Percentiles rank a stretch among this genome's conserved stretches.
phyloP scores from a whole-genome alignment of 441 rosid genomes.

The Jatropha multifida region DNA sequence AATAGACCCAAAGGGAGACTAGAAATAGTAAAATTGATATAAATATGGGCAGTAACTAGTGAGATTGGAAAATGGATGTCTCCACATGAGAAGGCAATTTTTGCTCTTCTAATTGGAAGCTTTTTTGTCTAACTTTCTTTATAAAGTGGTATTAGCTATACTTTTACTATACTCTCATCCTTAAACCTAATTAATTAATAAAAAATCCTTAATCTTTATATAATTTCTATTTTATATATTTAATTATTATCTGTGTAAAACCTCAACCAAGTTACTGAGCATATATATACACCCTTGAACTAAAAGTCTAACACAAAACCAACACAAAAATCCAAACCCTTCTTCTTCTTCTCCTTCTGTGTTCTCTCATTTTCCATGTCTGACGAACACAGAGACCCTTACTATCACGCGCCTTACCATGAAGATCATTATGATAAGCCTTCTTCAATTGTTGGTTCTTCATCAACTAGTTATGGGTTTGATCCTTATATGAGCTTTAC shows the following conservation, averaged over 20 bases:
- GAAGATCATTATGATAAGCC: constrained; percentile 27
- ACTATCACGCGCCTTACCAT: constrained; percentile 37
- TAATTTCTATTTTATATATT: constrained; percentile 4
- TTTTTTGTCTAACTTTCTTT: constrained; percentile 47
- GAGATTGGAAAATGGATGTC: constrained; percentile 28
- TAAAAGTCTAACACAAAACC: constrained; percentile 31
- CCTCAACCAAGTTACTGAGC: constrained; percentile 17
- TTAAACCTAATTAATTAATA: constrained; percentile 17
- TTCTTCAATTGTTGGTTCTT: constrained; percentile 15
- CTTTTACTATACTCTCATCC: constrained; percentile 25
- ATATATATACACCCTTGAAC: constrained; percentile 25
- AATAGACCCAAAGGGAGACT: background rate
- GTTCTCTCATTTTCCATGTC: constrained; percentile 40
- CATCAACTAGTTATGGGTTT: constrained; percentile 20
- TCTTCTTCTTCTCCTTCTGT: constrained; percentile 9
- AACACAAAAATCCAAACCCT: constrained; percentile 12
- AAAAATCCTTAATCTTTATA: background rate
- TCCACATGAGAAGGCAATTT: constrained; percentile 58
- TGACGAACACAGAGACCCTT: constrained; percentile 46
- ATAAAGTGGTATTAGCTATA: constrained; percentile 27
- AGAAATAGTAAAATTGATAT: background rate
- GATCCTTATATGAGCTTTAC: constrained; percentile 53
- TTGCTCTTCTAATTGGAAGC: constrained; percentile 38
- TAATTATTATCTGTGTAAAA: constrained; percentile 7
- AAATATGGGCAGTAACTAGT: background rate